phyloP scores from a whole-genome alignment of 2,329 filamentous ascomycete genomes.

The Exophiala alcalophila region DNA sequence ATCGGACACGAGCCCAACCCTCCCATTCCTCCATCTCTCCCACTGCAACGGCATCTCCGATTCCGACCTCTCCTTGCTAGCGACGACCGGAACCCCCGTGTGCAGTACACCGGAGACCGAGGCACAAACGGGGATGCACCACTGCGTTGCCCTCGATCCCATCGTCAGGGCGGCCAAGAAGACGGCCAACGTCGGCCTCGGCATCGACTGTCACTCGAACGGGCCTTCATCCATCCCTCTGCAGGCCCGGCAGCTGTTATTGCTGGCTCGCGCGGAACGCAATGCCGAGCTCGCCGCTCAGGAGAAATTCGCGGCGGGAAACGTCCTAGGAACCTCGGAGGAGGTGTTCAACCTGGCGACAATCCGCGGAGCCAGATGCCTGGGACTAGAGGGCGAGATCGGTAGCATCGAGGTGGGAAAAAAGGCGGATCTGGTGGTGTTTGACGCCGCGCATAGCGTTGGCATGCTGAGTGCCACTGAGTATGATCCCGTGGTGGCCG shows the following conservation, averaged over 20 bases:
- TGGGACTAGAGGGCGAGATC: constrained; percentile 42
- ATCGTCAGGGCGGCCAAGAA: constrained; percentile 22
- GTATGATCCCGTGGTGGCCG: constrained; percentile 43
- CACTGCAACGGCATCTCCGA: constrained; percentile 36
- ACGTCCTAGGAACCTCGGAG: constrained; percentile 37
- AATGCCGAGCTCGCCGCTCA: constrained; percentile 33
- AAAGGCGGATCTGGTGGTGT: constrained; percentile 50
- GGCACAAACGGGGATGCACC: constrained; percentile 47
- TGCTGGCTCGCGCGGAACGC: constrained; percentile 32
- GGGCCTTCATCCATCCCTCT: constrained; percentile 32
- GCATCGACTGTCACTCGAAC: constrained; percentile 36
- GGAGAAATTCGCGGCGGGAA: constrained; percentile 28
- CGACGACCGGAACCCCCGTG: constrained; percentile 31
- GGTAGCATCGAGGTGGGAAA: constrained; percentile 49
- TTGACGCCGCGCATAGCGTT: constrained; percentile 40
- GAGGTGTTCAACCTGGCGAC: constrained; percentile 52
- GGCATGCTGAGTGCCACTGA: constrained; percentile 43
- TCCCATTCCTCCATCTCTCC: constrained; percentile 44
- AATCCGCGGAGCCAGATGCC: constrained; percentile 45
- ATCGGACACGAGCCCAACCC: constrained; percentile 7
- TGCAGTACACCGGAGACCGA: constrained; percentile 52
- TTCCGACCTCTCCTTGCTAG: constrained; percentile 31
- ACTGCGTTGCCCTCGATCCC: constrained; percentile 36
- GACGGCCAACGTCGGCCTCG: constrained; percentile 28
- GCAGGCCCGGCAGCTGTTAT: constrained; percentile 33